Evolutionary conservation across 257 asterid genomes (phyloP).

Genomic region (Jacaranda mimosifolia): DNA sequence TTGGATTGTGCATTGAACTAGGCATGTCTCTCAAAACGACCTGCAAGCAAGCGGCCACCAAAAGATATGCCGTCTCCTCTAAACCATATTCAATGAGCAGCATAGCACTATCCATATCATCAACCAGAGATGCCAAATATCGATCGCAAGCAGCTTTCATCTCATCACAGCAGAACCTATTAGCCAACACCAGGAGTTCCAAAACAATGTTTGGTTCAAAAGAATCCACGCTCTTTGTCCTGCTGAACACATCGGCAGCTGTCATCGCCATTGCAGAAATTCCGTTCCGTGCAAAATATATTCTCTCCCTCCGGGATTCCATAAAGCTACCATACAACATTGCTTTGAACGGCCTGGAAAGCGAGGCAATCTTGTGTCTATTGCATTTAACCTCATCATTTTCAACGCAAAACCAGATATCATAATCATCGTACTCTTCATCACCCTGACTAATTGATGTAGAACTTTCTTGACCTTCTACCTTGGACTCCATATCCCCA

Average conservation of each 20-base stretch:
- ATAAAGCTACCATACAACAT: constrained; percentile 71
- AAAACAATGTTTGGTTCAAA: constrained; percentile 59
- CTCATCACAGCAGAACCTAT: constrained; percentile 71
- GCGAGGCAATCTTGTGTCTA: constrained; percentile 64
- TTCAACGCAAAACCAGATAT: constrained; percentile 65
- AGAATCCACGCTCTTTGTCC: constrained; percentile 54
- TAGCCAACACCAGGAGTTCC: constrained; percentile 65
- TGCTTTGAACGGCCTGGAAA: constrained; percentile 67
- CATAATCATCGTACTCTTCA: constrained; percentile 49
- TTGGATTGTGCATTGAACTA: constrained; percentile 58
- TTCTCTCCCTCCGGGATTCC: constrained; percentile 67
- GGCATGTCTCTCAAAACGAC: constrained; percentile 77
- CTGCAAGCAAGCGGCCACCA: constrained; percentile 81
- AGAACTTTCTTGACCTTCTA: constrained; percentile 58
- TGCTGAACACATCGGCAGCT: constrained; percentile 68
- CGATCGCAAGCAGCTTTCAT: constrained; percentile 73
- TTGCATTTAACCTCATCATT: constrained; percentile 72
- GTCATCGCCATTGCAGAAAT: constrained; percentile 60
- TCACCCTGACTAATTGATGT: constrained; percentile 50
- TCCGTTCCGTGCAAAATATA: constrained; percentile 62
- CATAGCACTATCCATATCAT: constrained; percentile 61
- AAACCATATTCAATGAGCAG: constrained; percentile 69
- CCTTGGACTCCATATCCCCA: constrained; percentile 20
- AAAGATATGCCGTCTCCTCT: constrained; percentile 67
- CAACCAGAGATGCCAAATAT: constrained; percentile 60